Evolutionary conservation across 2,329 filamentous ascomycete genomes (phyloP), one percentile per base, ranked within the genome.

Genomic region (Sporothrix schenckii): DNA sequence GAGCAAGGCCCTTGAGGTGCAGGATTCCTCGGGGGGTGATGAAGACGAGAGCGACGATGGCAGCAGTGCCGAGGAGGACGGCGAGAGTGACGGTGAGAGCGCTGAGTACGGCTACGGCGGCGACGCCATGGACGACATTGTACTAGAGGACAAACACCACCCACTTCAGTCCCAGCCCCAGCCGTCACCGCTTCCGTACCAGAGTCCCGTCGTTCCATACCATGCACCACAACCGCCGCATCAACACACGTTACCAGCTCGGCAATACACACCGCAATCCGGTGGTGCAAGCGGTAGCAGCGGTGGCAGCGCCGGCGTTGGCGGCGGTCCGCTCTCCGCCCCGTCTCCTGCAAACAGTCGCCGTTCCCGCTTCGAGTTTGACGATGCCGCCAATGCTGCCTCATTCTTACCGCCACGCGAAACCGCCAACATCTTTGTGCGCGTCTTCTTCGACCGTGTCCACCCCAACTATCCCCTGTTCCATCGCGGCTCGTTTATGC

Each of bases 381-480:
- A 70, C 21, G 72, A 72, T n/a, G 70, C 68, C 1, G 65, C 71
- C 1, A 66, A 66, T 56, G 56, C 61, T 0, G 56, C 61, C 6
- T 53, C 68, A 2, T 72, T 74, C 49, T 34, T 74, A n/a, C 72
- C 72, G 7, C 60, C 60, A 3, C 70, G 71, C 11, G 72, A 74
- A 30, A 73, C 70, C 0, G 72, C 72, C 47, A 69, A 74, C 63
- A 58, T 73, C 3, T 74, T 74, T 24, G 71, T 74, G 47, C 69
- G 70, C 41, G 65, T 73, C 53, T 74, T 74, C 67, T 74, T 74
- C n/a, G 72, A 74, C 47, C 70, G 69, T 44, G 67, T 74, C 19
- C 71, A 74, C 44, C 72, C 72, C 39, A 72, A 72, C 71, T 73
- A 72, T 56, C 72, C 70, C 11, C 66, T 74, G 16, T 74, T 74